phyloP scores from a whole-genome alignment of 176 grass and related monocot species.

The Cenchrus fungigraminus region DNA sequence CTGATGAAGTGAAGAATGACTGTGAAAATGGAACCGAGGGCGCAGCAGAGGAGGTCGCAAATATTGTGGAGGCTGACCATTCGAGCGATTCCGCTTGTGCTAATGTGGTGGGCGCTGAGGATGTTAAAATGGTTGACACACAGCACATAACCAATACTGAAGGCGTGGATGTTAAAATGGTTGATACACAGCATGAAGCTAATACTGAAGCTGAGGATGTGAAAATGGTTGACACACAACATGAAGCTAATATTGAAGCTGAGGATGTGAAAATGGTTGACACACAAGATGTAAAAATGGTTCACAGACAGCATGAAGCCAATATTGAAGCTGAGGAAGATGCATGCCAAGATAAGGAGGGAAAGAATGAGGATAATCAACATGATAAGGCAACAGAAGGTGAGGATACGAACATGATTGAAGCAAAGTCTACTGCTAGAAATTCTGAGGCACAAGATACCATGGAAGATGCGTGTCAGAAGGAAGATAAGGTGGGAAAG shows the following conservation, averaged over 20 bases:
- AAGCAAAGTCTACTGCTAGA: background rate
- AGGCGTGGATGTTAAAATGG: background rate
- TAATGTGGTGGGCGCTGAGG: conserved; percentile 14
- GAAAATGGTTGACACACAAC: conserved; percentile 20
- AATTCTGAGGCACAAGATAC: background rate
- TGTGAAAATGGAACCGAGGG: conserved; percentile 43
- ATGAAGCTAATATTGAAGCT: conserved; percentile 20
- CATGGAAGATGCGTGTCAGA: conserved; percentile 6
- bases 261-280: conserved; percentile 4
- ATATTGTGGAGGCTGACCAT: conserved; percentile 32
- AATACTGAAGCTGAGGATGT: conserved; percentile 2
- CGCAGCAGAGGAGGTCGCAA: conserved; percentile 20
- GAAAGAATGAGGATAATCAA: background rate
- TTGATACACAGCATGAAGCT: background rate
- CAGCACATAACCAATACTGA: background rate
- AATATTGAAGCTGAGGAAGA: background rate
- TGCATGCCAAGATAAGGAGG: background rate
- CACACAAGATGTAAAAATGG: conserved; percentile 35
- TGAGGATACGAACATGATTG: background rate
- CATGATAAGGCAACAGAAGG: background rate
- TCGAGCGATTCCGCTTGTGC: background rate
- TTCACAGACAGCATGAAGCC: background rate
- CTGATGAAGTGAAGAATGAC: conserved; percentile 27
- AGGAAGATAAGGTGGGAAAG: background rate
- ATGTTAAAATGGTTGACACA: conserved; percentile 29